Base-by-base conservation (phyloP, 2,329 filamentous ascomycete genomes). In the Alternaria ethzedia region DNA sequence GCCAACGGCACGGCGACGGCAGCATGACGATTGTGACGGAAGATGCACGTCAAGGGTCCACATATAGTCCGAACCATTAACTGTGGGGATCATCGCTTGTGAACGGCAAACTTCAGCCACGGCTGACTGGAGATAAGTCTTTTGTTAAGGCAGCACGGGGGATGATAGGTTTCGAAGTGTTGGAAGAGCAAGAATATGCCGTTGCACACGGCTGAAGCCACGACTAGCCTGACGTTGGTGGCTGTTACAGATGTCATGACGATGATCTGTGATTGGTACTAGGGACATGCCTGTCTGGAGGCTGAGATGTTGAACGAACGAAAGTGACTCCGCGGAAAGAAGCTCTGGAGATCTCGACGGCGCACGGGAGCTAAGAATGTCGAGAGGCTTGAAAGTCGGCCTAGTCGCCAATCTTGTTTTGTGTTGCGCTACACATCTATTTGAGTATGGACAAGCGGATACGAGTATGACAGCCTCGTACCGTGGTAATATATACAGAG, bases 21-120 rank as follows among this genome's bases (percentile, higher is more conserved):
- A 21, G n/a, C 46, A 61, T 61, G 50, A 50, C 57, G 57, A 59
- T 15, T 59, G 41, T 59, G 60, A 62, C 41, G 59, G 28, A 56
- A 57, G 45, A 44, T 62, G 59, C 47, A 49, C 41, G 47, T 46
- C 21, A 59, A 46, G 56, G 56, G 55, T 59, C 49, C 55, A 50
- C 41, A 30, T 21, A 36, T 60, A 60, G 30, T 50, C 17, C 17
- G 43, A 32, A 57, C 60, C 49, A 54, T 25, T 43, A 54, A 28
- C 4, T 28, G 26, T 21, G 20, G 30, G 20, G 50, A 49, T 51
- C 25, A 20, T 21, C 25, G 36, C 13, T 20, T 23, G 54, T 59
- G 32, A 45, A 44, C 20, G 46, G 41, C 21, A n/a, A 54, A 32
- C 12, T 23, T 23, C 11, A 50, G 20, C 45, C 36, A 15, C 15